A percentile compares a stretch with the other conserved stretches of the same genome.
These are phyloP conservation scores for Teratosphaeria gauchensis DNA, from an alignment of 2,329 filamentous ascomycete genomes.

Conservation along the genomic window DNA sequence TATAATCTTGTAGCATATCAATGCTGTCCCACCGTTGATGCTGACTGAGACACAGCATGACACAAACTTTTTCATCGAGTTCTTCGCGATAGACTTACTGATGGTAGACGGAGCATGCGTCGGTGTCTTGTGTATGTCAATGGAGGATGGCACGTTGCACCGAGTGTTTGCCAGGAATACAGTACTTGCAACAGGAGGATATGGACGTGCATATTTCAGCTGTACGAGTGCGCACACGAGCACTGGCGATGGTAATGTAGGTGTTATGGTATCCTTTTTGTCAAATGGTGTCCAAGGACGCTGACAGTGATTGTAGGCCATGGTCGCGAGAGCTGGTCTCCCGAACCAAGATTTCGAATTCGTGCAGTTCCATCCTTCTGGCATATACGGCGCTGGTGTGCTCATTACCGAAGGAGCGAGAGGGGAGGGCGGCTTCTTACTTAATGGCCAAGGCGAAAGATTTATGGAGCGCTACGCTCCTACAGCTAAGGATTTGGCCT, in stretches of 20 bases:
- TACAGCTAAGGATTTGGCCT: conserved; percentile 41
- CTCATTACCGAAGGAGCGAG: conserved; percentile 42
- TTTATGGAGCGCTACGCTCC: conserved; percentile 46
- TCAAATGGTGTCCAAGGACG: not conserved
- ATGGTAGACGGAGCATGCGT: conserved; percentile 41
- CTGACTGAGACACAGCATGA: conserved; percentile 24
- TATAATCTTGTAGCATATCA: conserved; percentile 2
- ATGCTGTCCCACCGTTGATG: not conserved
- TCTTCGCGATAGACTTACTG: conserved; percentile 40
- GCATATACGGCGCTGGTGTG: conserved; percentile 42
- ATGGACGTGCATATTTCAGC: conserved; percentile 42
- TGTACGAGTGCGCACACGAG: conserved; percentile 41
- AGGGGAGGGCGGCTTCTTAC: conserved; percentile 41
- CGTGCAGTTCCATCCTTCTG: conserved; percentile 42
- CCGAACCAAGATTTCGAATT: conserved; percentile 44
- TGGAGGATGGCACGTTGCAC: conserved; percentile 42
- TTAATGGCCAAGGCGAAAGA: conserved; percentile 40
- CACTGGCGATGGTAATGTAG: conserved; percentile 39
- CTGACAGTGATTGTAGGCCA: conserved; percentile 25
- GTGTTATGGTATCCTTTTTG: not conserved
- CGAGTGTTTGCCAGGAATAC: conserved; percentile 41
- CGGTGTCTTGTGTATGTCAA: conserved; percentile 37
- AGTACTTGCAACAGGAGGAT: conserved; percentile 40
- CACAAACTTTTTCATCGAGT: conserved; percentile 43
- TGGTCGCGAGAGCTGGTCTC: conserved; percentile 40